A percentile compares a stretch with the other conserved stretches of the same genome.
phyloP scores from a whole-genome alignment of 306 rosid species.

The Senna tora region DNA sequence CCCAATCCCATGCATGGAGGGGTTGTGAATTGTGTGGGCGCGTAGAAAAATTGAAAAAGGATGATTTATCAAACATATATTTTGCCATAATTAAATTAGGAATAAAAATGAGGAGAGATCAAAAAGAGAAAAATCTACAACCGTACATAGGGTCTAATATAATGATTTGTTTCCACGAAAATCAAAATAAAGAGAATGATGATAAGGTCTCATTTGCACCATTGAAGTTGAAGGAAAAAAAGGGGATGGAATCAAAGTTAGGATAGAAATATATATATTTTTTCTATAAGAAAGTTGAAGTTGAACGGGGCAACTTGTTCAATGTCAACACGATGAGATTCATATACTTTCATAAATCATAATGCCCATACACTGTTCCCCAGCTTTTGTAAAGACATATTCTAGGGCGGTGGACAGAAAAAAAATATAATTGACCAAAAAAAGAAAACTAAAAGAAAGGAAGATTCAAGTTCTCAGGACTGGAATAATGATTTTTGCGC shows the following conservation, averaged over 20 bases:
- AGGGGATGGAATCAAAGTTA: slow-evolving; percentile 38
- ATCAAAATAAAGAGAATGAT: slow-evolving; percentile 35
- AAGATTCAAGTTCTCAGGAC: not conserved
- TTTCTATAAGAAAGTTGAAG: slow-evolving; percentile 2
- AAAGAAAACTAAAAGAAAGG: not conserved
- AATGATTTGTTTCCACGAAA: slow-evolving; percentile 39
- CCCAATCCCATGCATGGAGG: not conserved
- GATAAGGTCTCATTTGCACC: slow-evolving; percentile 40
- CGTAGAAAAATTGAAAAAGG: not conserved
- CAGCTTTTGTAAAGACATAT: slow-evolving; percentile 38
- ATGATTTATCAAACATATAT: not conserved
- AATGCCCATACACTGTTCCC: slow-evolving; percentile 30
- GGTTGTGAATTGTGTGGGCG: not conserved
- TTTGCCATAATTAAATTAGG: not conserved
- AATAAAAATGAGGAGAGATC: not conserved
- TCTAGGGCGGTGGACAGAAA: slow-evolving; percentile 18
- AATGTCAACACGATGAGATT: slow-evolving; percentile 40
- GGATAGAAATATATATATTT: slow-evolving; percentile 34
- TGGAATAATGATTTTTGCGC: not conserved
- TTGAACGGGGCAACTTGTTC: slow-evolving; percentile 4
- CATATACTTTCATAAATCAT: slow-evolving; percentile 19
- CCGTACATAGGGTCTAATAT: slow-evolving; percentile 28
- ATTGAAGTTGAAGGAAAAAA: slow-evolving; percentile 40
- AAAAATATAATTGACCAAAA: not conserved
- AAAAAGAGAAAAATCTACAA: slow-evolving; percentile 25